phyloP scores from a whole-genome alignment of 352 stramenopile genomes.

The Plasmopara muralis region DNA sequence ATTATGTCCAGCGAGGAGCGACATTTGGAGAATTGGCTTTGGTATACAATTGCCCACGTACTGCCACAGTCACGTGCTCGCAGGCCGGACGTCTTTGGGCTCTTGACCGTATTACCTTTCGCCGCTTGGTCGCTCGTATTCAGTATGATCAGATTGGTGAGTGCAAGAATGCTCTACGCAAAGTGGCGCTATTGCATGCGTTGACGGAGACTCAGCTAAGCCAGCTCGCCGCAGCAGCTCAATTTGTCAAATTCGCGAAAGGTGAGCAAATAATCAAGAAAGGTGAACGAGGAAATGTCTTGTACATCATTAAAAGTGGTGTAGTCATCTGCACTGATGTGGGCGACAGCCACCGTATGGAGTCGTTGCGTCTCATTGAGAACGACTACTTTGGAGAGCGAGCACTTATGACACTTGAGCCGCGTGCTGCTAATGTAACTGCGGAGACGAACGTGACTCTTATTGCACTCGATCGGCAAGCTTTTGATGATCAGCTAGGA shows the following conservation, averaged over 20 bases:
- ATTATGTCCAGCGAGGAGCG: conserved; percentile 58
- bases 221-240: conserved; percentile 52
- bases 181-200: conserved; percentile 42
- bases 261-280: conserved; percentile 82
- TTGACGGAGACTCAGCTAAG: conserved; percentile 56
- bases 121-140: conserved; percentile 74
- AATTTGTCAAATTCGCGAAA: conserved; percentile 59
- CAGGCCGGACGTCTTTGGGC: conserved; percentile 64
- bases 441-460: conserved; percentile 58
- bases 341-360: conserved; percentile 32
- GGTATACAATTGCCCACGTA: conserved; percentile 93
- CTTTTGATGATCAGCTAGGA: conserved; percentile 91
- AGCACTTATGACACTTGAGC: conserved; percentile 86
- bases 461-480: conserved; percentile 88
- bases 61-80: conserved; percentile 74
- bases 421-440: conserved; percentile 84
- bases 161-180: conserved; percentile 60
- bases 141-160: conserved; percentile 54
- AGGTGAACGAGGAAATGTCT: conserved; percentile 65
- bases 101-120: conserved; percentile 83
- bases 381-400: conserved; percentile 92
- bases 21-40: conserved; percentile 94
- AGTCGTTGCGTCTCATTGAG: conserved; percentile 37
- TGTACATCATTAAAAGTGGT: conserved; percentile 85
- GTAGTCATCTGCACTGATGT: conserved; percentile 53